phyloP scores from a whole-genome alignment of 1,284 basidiomycete species.

The Ganoderma resinaceum region DNA sequence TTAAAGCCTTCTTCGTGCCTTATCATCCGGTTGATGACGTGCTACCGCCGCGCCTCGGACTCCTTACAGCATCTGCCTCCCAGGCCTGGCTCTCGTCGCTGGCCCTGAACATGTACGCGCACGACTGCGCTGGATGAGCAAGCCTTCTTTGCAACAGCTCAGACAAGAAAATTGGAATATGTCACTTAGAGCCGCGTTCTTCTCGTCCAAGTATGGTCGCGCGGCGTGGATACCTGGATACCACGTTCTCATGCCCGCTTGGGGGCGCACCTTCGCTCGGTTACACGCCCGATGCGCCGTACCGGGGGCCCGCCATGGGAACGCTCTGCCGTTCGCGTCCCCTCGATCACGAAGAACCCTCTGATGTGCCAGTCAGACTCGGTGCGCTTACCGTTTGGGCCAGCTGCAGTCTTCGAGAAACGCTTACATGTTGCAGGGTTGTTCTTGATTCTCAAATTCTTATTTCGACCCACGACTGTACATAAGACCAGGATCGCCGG shows the following conservation, averaged over 20 bases:
- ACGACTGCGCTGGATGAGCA: not conserved
- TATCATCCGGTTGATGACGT: not conserved
- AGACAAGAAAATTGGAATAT: not conserved
- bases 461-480: not conserved
- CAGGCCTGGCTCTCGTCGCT: not conserved
- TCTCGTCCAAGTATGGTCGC: not conserved
- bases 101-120: not conserved
- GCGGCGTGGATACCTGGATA: not conserved
- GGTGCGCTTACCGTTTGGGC: not conserved
- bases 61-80: not conserved
- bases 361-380: not conserved
- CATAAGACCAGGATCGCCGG: not conserved
- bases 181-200: not conserved
- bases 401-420: not conserved
- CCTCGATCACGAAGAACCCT: conserved; percentile 1
- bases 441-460: not conserved
- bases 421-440: not conserved
- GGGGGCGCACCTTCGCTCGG: not conserved
- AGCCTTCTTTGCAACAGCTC: not conserved
- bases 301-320: not conserved
- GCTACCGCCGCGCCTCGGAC: not conserved
- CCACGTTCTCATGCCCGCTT: not conserved
- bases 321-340: not conserved
- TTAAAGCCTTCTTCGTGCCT: not conserved
- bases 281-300: not conserved